Evolutionary conservation across 768 basidiomycete species (phyloP), one percentile per base, ranked within the genome.

Genomic region (Xerocomellus dryophilus): DNA sequence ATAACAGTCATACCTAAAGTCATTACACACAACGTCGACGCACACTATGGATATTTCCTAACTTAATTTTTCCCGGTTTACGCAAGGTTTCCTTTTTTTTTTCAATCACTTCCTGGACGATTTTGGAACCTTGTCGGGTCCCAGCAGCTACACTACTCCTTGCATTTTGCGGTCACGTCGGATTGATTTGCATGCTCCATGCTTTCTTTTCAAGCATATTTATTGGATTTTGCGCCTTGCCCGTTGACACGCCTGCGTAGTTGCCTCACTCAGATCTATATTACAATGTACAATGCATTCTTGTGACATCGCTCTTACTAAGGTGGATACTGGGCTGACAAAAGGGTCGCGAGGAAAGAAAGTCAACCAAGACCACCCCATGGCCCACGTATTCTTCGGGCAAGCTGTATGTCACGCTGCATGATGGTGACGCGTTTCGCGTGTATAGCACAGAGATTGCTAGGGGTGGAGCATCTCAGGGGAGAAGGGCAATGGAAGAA

Each of bases 341-440:
- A 43, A 14, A 25, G 44, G 18, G 31, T 35, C 8, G 40, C 2
- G 20, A 15, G 23, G 27, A 46, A 38, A 32, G 6, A 27, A 38
- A 38, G 23, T 77, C 60, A 86, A 54, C 79, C 82, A 54, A 89
- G 76, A 34, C 86, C 86, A 46, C 85, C 85, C 87, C 89, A 94
- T 43, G 87, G 85, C 4, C 96, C 96, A 45, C 96, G 84, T 77
- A 98, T 93, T 58, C 97, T 82, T 50, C 97, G 81, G 21, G 97
- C 97, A 48, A 99, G 85, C 65, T 98, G 96, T 53, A 99, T 95
- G 63, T 99, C 97, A 47, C 88, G 82, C 51, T 93, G 93, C 95
- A 98, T 98, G 62, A 98, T 87, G 6, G 96, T 99, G 5, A 98
- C 96, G 63, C 96, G 87, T 72, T 96, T 98, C 15, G 96, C 96